Percentiles rank a stretch among this genome's conserved stretches.
Evolutionary conservation across 192 early-diverging fungal genomes (phyloP).

Genomic region (Coemansia sp.): DNA sequence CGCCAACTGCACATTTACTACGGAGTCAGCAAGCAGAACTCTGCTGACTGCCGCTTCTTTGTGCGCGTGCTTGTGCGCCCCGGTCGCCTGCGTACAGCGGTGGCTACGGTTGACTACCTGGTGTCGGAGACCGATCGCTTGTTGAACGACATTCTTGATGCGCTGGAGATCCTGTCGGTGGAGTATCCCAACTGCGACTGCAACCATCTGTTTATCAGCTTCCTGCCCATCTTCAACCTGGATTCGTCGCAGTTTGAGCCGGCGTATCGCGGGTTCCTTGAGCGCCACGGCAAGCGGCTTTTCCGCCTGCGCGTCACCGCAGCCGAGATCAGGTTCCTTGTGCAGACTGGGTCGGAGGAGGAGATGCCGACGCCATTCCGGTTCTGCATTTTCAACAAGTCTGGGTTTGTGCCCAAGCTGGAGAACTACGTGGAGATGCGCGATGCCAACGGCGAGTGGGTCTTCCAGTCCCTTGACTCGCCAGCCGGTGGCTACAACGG

Average conservation of each 20-base stretch:
- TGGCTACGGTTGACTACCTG: slow-evolving; percentile 90
- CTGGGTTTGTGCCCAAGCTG: slow-evolving; percentile 87
- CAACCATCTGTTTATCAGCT: slow-evolving; percentile 99
- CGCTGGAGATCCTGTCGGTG: slow-evolving; percentile 89
- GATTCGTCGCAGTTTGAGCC: slow-evolving; percentile 80
- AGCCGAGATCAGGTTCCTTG: slow-evolving; percentile 96
- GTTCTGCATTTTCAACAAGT: slow-evolving; percentile 88
- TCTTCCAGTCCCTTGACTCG: slow-evolving; percentile 80
- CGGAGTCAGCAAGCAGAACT: slow-evolving; percentile 90
- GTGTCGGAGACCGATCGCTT: slow-evolving; percentile 93
- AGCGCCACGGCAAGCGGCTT: slow-evolving; percentile 91
- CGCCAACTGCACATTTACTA: slow-evolving; percentile 96
- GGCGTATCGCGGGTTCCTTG: slow-evolving; percentile 84
- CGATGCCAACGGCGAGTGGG: slow-evolving; percentile 76
- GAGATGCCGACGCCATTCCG: slow-evolving; percentile 77
- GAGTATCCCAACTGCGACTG: slow-evolving; percentile 95
- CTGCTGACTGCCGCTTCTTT: slow-evolving; percentile 95
- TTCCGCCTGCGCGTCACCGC: slow-evolving; percentile 92
- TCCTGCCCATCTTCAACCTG: slow-evolving; percentile 92
- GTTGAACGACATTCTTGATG: slow-evolving; percentile 90
- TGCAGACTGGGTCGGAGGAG: slow-evolving; percentile 64
- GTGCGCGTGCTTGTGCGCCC: slow-evolving; percentile 95
- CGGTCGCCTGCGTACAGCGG: slow-evolving; percentile 72
- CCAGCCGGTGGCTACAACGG: slow-evolving; percentile 80
- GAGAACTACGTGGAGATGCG: slow-evolving; percentile 92